phyloP scores from a whole-genome alignment of 1,284 basidiomycete species.

The Marasmius tenuissimus region DNA sequence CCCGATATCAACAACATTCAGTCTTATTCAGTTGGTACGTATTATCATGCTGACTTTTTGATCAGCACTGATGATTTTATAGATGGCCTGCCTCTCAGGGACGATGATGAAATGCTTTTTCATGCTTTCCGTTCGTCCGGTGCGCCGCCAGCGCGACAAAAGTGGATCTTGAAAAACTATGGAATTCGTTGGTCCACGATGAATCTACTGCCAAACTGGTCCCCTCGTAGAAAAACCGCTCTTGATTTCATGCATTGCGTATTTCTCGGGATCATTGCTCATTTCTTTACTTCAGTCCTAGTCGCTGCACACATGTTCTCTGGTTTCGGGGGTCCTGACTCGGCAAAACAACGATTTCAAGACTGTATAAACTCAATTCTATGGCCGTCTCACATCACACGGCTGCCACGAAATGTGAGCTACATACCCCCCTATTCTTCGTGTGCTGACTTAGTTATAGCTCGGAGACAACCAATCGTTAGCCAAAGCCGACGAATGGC shows the following conservation, averaged over 20 bases:
- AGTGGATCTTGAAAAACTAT: constrained; percentile 8
- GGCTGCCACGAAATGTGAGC: constrained; percentile 29
- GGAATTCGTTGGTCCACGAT: constrained; percentile 13
- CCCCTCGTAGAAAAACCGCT: constrained; percentile 8
- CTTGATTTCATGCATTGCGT: constrained; percentile 22
- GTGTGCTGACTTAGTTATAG: constrained; percentile 10
- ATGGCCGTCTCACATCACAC: constrained; percentile 31
- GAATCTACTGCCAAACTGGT: constrained; percentile 16
- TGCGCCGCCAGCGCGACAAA: constrained; percentile 2
- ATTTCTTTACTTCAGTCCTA: constrained; percentile 21
- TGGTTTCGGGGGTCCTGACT: constrained; percentile 17
- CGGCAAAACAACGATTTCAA: constrained; percentile 19
- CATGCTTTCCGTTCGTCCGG: constrained; percentile 2
- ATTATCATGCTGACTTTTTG: background rate
- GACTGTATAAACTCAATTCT: constrained; percentile 21
- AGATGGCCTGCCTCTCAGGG: constrained; percentile 4
- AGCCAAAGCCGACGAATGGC: constrained; percentile 35
- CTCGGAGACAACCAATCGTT: constrained; percentile 25
- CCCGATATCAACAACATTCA: constrained; percentile 18
- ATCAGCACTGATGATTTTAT: too few species aligned
- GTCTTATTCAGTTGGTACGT: background rate
- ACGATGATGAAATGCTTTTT: constrained; percentile 1
- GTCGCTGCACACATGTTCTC: constrained; percentile 23
- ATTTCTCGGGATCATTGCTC: constrained; percentile 19
- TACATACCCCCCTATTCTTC: background rate